Base-by-base conservation (phyloP, 2,329 filamentous ascomycete species). In the Monilinia vaccinii-corymbosi region DNA sequence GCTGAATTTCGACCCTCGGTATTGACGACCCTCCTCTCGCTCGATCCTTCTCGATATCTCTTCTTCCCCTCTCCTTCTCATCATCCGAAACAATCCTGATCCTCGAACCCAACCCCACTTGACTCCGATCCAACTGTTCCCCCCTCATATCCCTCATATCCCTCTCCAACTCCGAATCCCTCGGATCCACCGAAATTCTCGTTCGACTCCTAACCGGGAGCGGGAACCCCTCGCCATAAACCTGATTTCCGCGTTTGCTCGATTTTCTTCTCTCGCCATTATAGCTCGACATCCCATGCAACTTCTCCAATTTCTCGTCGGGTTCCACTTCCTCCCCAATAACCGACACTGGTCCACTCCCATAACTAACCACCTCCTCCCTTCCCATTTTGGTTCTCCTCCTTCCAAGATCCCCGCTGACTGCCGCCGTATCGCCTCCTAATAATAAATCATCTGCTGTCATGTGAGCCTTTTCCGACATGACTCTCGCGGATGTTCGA, bases 291-390 rank as follows among this genome's bases (percentile, higher is more conserved):
- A 36, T 32, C 5, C 56, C 50, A 46, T 46, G 56, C 7, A 36
- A 21, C 23, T 42, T 53, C 6, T 52, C 56, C 21, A 53, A 21
- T 38, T 59, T 53, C 40, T 59, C 48, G 23, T 53, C 56, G 5
- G 42, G 32, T 45, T 59, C 48, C 34, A 53, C 14, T 8, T 53
- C 56, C 14, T 59, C 56, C 6, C 23, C 48, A 53, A 32, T 25
- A 38, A 23, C 48, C 7, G 40, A 3, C 18, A 59, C 25, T 21
- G 56, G 56, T 10, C 16, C 48, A 13, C 32, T 44, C 21, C 56
- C 56, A 46, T 59, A 59, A 45, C 56, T 59, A 46, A 59, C 56
- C 18, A 59, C 56, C 21, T 59, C 56, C 13, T 59, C 56, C 23
- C 51, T 53, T 44, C 38, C 38, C 51, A 31, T 16, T 11, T 11